Percentiles rank a stretch among this genome's conserved stretches.
Evolutionary conservation across 441 rosid genomes (phyloP).

Genomic region (Hura crepitans): DNA sequence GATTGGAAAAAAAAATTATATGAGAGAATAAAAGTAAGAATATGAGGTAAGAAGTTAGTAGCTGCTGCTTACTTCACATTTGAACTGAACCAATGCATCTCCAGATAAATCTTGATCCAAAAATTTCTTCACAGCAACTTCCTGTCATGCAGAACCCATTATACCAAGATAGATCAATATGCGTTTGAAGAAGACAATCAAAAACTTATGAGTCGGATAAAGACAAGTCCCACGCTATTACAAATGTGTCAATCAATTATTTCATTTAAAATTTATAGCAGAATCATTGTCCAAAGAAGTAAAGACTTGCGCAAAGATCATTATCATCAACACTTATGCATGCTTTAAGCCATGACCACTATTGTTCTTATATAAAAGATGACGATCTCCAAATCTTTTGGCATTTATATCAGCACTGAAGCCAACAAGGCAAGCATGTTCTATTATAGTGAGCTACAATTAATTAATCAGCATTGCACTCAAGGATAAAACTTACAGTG

Average conservation of each 20-base stretch:
- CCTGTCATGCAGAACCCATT: slow-evolving; percentile 47
- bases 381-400: slow-evolving; percentile 7
- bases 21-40: neutral
- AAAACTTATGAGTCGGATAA: slow-evolving; percentile 1
- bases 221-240: slow-evolving; percentile 3
- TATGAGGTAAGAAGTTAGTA: slow-evolving; percentile 20
- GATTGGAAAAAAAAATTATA: neutral
- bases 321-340: neutral
- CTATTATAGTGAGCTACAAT: neutral
- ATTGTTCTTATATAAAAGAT: neutral
- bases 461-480: neutral
- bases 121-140: slow-evolving; percentile 98
- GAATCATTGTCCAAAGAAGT: neutral
- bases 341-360: neutral
- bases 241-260: neutral
- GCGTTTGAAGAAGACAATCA: neutral
- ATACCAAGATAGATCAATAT: slow-evolving; percentile 11
- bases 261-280: neutral
- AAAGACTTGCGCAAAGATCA: neutral
- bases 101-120: slow-evolving; percentile 92
- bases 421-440: slow-evolving; percentile 7
- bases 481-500: slow-evolving; percentile 64
- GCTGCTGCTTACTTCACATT: slow-evolving; percentile 61
- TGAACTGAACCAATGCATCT: slow-evolving; percentile 83
- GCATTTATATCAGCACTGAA: slow-evolving; percentile 1